Evolutionary conservation across 225 moss, liverwort and hornwort genomes (phyloP).

Genomic region (Sphagnum contortum): DNA sequence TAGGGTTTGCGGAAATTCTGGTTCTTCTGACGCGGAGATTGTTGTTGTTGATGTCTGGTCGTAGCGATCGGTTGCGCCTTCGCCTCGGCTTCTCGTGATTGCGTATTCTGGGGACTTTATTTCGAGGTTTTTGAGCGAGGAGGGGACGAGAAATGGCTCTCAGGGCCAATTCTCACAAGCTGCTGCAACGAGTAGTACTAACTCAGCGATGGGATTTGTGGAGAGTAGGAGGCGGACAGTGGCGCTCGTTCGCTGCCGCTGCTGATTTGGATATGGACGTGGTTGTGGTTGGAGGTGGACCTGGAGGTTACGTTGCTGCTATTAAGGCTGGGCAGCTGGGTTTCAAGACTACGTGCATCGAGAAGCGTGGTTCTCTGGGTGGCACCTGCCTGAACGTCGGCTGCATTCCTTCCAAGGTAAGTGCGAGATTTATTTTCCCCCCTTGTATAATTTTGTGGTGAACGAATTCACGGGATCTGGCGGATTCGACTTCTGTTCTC

Average conservation of each 20-base stretch:
- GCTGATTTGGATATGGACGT: constrained; percentile 50
- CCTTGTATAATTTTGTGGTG: no score
- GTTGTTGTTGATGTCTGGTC: no score
- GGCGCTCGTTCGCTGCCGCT: constrained; percentile 27
- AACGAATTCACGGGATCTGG: no score
- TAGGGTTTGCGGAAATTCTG: no score
- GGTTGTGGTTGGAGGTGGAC: constrained; percentile 76
- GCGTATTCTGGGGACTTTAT: no score
- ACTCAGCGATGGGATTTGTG: constrained; percentile 22
- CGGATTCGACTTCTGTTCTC: no score
- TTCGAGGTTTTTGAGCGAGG: no score
- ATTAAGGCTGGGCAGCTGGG: constrained; percentile 96
- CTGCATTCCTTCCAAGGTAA: constrained; percentile 93
- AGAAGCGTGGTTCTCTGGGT: constrained; percentile 73
- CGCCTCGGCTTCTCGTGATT: no score
- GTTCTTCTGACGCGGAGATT: no score
- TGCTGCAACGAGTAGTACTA: constrained; percentile 30
- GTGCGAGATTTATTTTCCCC: neutral
- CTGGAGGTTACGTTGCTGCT: constrained; percentile 88
- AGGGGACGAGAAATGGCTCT: constrained; percentile 37
- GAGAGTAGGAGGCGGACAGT: constrained; percentile 24
- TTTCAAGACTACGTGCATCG: constrained; percentile 84
- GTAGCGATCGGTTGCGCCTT: no score
- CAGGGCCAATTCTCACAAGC: constrained; percentile 54
- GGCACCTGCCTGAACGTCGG: constrained; percentile 95